Base-by-base conservation (phyloP, 345 rosid species). In the Draba incana region DNA sequence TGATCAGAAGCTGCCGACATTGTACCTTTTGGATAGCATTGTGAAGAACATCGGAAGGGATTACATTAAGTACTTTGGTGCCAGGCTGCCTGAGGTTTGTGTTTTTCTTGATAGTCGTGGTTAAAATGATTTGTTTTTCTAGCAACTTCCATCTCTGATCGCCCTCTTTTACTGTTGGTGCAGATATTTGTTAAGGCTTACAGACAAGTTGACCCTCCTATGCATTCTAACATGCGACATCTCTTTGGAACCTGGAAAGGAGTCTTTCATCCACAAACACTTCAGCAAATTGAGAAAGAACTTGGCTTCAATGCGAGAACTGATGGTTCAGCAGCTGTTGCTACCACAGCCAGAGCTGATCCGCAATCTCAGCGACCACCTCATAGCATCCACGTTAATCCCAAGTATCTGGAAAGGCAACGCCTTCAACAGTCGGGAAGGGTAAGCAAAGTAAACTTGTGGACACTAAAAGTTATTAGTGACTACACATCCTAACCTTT, bases 211-310 rank as follows among this genome's bases (percentile, higher is more conserved):
- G 97, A 92, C 66, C 64, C 99, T 69, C 61, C 92, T 69, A 78
- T 89, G 57, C 93, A 80, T 72, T 49, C 81, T 37, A 89, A 93
- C 58, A 95, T 95, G 99, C 84, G 87, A 13, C 99, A 95, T 84
- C 98, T 95, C 72, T 92, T 92, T 74, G 98, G 98, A 72, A 95
- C 99, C 44, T 95, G 99, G 99, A 95, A 88, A 84, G 97, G 98
- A 30, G 96, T 92, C 60, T 95, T 95, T 72, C 97, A 92, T 75
- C 88, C 74, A 16, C 89, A 78, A 45, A 62, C 85, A 62, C 97
- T 92, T 71, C 96, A 89, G 72, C 50, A 64, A 62, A 95, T 95
- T 51, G 98, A 86, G 84, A 92, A 83, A 81, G 97, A 92, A 59
- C 97, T 95, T 78, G 96, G 93, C 59, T 86, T 95, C 76, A 63